A percentile compares a stretch with the other conserved stretches of the same genome.
phyloP scores from a whole-genome alignment of 2,329 filamentous ascomycete genomes.

The Sporothrix pallida region DNA sequence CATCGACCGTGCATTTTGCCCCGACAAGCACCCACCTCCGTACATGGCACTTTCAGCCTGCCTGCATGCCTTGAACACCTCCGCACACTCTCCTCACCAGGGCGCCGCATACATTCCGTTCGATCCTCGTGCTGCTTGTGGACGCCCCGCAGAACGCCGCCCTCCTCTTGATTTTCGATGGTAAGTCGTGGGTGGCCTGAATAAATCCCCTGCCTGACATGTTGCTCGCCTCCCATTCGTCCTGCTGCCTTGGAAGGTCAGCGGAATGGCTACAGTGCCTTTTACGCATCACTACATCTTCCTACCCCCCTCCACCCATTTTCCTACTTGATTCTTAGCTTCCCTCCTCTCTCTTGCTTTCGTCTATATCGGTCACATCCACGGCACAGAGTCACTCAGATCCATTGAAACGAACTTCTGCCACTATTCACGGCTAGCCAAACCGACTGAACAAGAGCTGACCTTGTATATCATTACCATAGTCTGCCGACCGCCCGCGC shows the following conservation, averaged over 20 bases:
- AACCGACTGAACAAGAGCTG: not conserved
- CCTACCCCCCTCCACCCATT: not conserved
- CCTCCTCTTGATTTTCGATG: constrained; percentile 24
- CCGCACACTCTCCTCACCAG: constrained; percentile 24
- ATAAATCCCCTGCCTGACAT: constrained; percentile 6
- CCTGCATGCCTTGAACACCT: not conserved
- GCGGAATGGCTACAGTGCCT: constrained; percentile 20
- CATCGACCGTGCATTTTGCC: not conserved
- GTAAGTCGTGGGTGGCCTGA: constrained; percentile 24
- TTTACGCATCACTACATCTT: constrained; percentile 2
- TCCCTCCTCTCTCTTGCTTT: not conserved
- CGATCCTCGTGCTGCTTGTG: constrained; percentile 21
- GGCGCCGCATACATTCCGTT: not conserved
- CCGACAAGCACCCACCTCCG: not conserved
- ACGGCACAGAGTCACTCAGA: not conserved
- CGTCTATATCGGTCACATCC: not conserved
- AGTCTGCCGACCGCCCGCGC: constrained; percentile 32
- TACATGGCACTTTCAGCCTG: constrained; percentile 15
- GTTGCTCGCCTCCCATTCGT: constrained; percentile 15
- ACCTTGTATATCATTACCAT: not conserved
- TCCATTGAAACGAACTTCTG: not conserved
- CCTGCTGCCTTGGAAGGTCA: not conserved
- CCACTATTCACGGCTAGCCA: not conserved
- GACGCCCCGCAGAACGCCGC: constrained; percentile 26
- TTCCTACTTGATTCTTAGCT: not conserved